phyloP scores from a whole-genome alignment of 805 yeast genomes.

The Kockiozyma suomiensis region DNA sequence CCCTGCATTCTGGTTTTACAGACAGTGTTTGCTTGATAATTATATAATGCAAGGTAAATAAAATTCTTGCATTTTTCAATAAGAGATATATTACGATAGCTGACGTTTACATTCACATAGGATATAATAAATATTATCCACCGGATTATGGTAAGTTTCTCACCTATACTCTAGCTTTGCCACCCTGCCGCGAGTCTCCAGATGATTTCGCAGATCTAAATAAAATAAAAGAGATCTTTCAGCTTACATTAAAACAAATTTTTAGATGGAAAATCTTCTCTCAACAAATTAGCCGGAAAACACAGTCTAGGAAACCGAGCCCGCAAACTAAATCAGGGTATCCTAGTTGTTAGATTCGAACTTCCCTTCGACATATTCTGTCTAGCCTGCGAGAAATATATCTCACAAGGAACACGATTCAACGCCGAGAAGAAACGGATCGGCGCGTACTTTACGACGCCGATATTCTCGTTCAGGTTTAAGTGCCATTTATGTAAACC shows the following conservation, averaged over 20 bases:
- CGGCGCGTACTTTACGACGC: slow-evolving; percentile 40
- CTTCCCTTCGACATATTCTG: slow-evolving; percentile 41
- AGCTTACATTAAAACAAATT: no score
- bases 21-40: no score
- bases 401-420: slow-evolving; percentile 41
- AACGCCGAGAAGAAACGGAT: slow-evolving; percentile 41
- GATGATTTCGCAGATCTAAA: no score
- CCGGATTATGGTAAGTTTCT: slow-evolving; percentile 41
- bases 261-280: slow-evolving; percentile 39
- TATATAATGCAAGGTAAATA: slow-evolving; percentile 1
- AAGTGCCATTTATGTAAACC: slow-evolving; percentile 39
- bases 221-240: no score
- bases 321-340: slow-evolving; percentile 35
- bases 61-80: neutral
- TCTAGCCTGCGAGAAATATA: slow-evolving; percentile 35
- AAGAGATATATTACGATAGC: neutral
- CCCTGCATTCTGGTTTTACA: no score
- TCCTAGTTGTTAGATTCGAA: slow-evolving; percentile 41
- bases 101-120: slow-evolving; percentile 19
- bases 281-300: slow-evolving; percentile 40
- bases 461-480: slow-evolving; percentile 39
- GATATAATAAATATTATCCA: slow-evolving; percentile 42
- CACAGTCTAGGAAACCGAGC: slow-evolving; percentile 39
- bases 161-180: neutral
- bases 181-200: no score